Evolutionary conservation across 2,329 filamentous ascomycete species (phyloP).

Genomic region (Kalaharituber pfeilii): DNA sequence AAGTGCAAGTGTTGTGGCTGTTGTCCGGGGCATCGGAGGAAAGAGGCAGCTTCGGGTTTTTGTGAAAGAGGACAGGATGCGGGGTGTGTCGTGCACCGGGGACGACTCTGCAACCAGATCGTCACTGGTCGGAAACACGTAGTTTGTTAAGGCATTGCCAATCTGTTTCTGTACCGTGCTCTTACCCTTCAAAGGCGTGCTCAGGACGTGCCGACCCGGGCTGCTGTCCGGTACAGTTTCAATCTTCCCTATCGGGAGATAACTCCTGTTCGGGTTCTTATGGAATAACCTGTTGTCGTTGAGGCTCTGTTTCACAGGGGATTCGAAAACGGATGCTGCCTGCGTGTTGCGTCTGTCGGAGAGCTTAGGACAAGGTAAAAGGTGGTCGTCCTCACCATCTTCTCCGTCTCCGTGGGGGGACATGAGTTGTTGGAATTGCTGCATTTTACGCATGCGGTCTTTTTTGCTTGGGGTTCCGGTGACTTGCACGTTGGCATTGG

Average conservation of each 20-base stretch:
- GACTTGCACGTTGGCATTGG: constrained; percentile 21
- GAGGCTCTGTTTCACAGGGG: background rate
- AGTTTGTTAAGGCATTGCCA: no score
- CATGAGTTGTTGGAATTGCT: background rate
- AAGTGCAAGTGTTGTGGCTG: background rate
- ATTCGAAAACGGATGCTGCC: background rate
- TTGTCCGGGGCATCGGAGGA: no score
- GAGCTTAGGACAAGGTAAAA: background rate
- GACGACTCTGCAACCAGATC: background rate
- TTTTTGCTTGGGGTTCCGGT: constrained; percentile 23
- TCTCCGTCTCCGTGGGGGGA: constrained; percentile 6
- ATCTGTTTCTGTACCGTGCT: no score
- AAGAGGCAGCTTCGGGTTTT: background rate
- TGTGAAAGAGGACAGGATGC: background rate
- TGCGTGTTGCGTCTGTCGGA: background rate
- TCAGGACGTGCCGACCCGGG: background rate
- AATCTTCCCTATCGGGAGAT: background rate
- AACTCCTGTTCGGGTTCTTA: background rate
- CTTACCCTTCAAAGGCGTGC: background rate
- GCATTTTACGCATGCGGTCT: background rate
- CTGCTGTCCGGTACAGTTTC: background rate
- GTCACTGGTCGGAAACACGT: no score
- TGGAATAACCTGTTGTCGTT: background rate
- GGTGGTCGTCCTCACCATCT: constrained; percentile 5
- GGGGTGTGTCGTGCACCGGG: background rate